Percentiles rank a stretch among this genome's conserved stretches.
phyloP scores from a whole-genome alignment of 1,284 basidiomycete genomes.

The Leucoagaricus sp. region DNA sequence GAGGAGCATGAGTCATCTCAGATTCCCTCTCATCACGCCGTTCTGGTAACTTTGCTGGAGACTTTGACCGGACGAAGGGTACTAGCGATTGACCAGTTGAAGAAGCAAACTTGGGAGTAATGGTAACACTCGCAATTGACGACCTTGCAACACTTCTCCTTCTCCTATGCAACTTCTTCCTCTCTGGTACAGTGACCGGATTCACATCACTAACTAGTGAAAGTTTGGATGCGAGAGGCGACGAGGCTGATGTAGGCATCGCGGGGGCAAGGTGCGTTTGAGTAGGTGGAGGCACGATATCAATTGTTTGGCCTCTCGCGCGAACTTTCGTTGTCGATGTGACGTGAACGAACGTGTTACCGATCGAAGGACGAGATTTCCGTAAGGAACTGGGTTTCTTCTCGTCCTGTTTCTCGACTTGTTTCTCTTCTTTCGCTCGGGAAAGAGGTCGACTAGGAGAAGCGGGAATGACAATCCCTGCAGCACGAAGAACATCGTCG shows the following conservation, averaged over 20 bases:
- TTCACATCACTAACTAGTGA: neutral
- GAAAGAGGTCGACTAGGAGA: neutral
- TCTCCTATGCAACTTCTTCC: constrained; percentile 1
- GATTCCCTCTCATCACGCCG: too few relatives aligned
- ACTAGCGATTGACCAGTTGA: neutral
- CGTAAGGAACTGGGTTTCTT: neutral
- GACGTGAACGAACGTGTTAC: neutral
- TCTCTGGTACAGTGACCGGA: neutral
- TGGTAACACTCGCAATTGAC: neutral
- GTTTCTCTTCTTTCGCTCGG: neutral
- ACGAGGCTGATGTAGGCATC: neutral
- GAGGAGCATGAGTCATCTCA: neutral
- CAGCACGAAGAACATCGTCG: constrained; percentile 60
- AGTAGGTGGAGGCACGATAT: neutral
- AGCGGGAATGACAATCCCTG: constrained; percentile 41
- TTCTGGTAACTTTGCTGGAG: too few relatives aligned
- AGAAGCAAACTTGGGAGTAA: neutral
- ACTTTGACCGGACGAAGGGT: neutral
- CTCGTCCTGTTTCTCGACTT: neutral
- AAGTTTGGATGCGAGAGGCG: neutral
- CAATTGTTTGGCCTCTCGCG: constrained; percentile 5
- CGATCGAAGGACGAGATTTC: constrained; percentile 1
- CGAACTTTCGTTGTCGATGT: constrained; percentile 14
- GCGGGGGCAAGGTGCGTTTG: neutral
- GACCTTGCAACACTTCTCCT: neutral